Evolutionary conservation across 495 filamentous ascomycete genomes (phyloP).

Genomic region (Neurospora terricola): DNA sequence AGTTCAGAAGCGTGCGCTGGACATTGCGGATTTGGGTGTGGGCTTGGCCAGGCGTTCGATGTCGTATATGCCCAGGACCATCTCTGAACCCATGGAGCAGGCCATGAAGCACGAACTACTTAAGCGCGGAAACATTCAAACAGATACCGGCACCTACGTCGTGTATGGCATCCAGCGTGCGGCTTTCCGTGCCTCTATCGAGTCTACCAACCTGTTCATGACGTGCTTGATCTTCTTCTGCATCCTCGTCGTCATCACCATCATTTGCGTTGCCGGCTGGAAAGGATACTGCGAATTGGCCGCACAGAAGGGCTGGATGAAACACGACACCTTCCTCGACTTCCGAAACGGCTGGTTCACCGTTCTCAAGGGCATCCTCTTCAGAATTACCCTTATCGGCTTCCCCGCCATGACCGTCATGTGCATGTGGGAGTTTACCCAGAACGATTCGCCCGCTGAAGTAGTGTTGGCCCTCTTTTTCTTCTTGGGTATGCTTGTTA

Average conservation of each 20-base stretch:
- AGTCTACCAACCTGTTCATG: conserved; percentile 89
- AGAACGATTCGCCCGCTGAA: conserved; percentile 75
- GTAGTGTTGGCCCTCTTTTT: conserved; percentile 85
- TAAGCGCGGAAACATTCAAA: conserved; percentile 39
- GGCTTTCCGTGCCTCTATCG: conserved; percentile 76
- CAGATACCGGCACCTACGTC: conserved; percentile 46
- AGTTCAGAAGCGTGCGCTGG: conserved; percentile 63
- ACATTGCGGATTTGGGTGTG: conserved; percentile 20
- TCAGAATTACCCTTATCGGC: conserved; percentile 86
- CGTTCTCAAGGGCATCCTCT: conserved; percentile 63
- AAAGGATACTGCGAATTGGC: conserved; percentile 70
- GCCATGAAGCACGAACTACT: conserved; percentile 23
- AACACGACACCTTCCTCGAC: conserved; percentile 81
- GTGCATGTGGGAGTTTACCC: conserved; percentile 91
- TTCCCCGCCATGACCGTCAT: conserved; percentile 90
- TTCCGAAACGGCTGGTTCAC: conserved; percentile 80
- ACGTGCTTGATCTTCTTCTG: conserved; percentile 87
- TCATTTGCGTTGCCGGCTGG: conserved; percentile 65
- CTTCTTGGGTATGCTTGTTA: conserved; percentile 71
- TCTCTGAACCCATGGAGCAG: conserved; percentile 25
- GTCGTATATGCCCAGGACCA: conserved; percentile 40
- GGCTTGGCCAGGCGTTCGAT: conserved; percentile 39
- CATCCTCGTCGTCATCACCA: conserved; percentile 57
- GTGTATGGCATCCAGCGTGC: conserved; percentile 89
- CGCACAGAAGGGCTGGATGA: conserved; percentile 69